phyloP scores from a whole-genome alignment of 2,329 filamentous ascomycete species.

The Emergomyces africanus region DNA sequence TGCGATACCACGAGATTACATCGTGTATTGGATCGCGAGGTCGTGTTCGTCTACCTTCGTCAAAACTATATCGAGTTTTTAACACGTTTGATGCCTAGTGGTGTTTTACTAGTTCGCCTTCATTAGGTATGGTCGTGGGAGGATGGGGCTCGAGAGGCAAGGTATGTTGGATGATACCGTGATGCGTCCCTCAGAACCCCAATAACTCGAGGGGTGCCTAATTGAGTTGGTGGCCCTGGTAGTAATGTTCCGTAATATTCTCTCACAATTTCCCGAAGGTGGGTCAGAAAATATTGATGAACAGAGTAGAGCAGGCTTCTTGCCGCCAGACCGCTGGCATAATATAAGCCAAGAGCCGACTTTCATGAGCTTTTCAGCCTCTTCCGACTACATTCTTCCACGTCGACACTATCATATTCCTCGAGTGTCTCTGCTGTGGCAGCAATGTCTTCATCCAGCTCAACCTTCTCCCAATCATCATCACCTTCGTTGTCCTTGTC shows the following conservation, averaged over 20 bases:
- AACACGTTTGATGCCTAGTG: neutral
- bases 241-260: neutral
- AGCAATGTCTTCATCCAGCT: constrained; percentile 23
- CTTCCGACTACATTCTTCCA: constrained; percentile 19
- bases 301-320: neutral
- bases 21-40: neutral
- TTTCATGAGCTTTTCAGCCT: constrained; percentile 1
- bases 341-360: neutral
- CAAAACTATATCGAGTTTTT: neutral
- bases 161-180: neutral
- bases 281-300: neutral
- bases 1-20: neutral
- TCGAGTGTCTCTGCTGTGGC: constrained; percentile 19
- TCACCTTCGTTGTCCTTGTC: constrained; percentile 17
- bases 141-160: neutral
- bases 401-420: constrained; percentile 22
- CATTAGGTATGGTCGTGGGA: neutral
- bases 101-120: neutral
- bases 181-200: neutral
- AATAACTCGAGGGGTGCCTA: neutral
- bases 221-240: neutral
- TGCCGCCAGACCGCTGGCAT: neutral
- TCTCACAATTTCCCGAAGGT: neutral
- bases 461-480: constrained; percentile 33
- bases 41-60: neutral